Conservation (phyloP, 345 rosid species). For the Raphanus raphanistrum region DNA sequence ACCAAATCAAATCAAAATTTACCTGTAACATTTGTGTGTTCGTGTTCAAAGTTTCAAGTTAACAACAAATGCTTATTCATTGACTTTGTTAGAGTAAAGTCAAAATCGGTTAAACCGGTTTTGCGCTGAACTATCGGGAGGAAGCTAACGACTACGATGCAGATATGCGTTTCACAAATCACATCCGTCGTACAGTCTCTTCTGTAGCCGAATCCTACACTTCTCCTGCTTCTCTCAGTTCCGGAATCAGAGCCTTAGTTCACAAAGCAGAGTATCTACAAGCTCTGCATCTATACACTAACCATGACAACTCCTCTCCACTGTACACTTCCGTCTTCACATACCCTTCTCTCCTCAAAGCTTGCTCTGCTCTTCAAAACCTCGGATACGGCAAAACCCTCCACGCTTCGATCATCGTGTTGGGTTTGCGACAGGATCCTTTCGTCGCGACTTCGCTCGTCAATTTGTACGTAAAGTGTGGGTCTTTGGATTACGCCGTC, state of each 20-base stretch:
- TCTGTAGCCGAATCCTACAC: conserved; percentile 27
- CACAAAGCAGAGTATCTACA: conserved; percentile 44
- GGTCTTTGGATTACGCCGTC: conserved; percentile 55
- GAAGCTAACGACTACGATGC: conserved; percentile 27
- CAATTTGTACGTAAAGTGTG: conserved; percentile 62
- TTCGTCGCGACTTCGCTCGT: conserved; percentile 66
- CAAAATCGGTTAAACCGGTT: not conserved
- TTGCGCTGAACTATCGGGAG: not conserved
- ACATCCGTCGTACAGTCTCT: conserved; percentile 37
- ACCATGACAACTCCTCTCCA: conserved; percentile 37
- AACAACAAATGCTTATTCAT: not conserved
- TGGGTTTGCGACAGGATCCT: conserved; percentile 53
- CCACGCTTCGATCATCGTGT: conserved; percentile 50
- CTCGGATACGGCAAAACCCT: conserved; percentile 53
- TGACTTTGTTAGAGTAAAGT: not conserved
- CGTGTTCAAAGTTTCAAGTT: no score
- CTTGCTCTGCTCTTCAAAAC: conserved; percentile 49
- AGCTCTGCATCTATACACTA: conserved; percentile 55
- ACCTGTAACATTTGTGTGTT: no score
- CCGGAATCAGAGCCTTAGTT: conserved; percentile 49
- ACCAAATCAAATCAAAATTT: no score
- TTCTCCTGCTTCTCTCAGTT: conserved; percentile 33
- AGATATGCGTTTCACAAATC: conserved; percentile 36
- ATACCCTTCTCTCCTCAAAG: conserved; percentile 71
- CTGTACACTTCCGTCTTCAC: conserved; percentile 45